Evolutionary conservation across 768 basidiomycete species (phyloP), one percentile per base, ranked within the genome.

Genomic region (Peribolospora baueri): DNA sequence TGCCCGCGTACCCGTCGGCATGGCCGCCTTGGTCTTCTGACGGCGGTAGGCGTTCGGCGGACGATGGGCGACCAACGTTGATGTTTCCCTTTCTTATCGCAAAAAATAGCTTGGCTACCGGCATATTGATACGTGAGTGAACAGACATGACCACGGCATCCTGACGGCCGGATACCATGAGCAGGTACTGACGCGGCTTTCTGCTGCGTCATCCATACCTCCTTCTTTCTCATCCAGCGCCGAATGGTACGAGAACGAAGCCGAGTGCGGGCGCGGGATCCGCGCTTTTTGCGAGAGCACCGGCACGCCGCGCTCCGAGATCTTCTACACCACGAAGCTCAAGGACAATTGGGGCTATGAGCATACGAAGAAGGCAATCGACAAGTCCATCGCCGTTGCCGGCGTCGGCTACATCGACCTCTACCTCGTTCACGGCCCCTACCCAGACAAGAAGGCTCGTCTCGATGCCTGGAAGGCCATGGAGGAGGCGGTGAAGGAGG

Each of bases 251-350:
- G 77, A 79, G 63, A 81, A 82, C 67, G 81, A 84, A 64, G 67
- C 65, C 50, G 75, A 79, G 58, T 76, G 74, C 55, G 79, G 80
- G 4, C 65, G 69, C 37, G 80, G 78, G 39, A 76, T 83, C 62
- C 67, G 67, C 47, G 64, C 63, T 14, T 79, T 76, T 61, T 73
- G 74, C 65, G 60, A 65, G 7, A 42, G 56, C 4, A 65, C 72
- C n/a, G 67, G 68, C 53, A 72, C 72, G 7, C 74, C 76, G 51
- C 76, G 79, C 38, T 67, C 69, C 8, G 74, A 74, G 14, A 72
- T 85, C 61, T 81, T 76, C 70, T 80, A 75, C 65, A 81, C 78
- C 40, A 81, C 79, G 14, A 81, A 83, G 67, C 71, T 81, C 51
- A 78, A 72, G 67, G 48, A 65, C 52, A 82, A 82, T 65, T 63